A percentile compares a stretch with the other conserved stretches of the same genome.
These are phyloP conservation scores for Flaveria floridana DNA, from an alignment of 140 eudicot species.

Conservation along the genomic window DNA sequence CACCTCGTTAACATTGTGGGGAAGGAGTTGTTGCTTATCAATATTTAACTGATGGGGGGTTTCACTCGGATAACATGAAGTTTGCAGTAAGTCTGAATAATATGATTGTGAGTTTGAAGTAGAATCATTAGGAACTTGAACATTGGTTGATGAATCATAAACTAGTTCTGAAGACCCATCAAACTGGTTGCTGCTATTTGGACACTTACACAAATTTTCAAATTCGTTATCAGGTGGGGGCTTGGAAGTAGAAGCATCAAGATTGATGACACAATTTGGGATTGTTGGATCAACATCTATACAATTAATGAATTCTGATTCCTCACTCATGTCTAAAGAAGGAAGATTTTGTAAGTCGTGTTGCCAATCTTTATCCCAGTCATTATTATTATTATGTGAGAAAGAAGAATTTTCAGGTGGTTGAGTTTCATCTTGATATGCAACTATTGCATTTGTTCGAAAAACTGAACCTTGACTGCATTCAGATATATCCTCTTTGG, in stretches of 20 bases:
- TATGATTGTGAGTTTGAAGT: slow-evolving; percentile 41
- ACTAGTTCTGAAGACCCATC: slow-evolving; percentile 40
- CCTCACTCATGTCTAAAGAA: slow-evolving; percentile 50
- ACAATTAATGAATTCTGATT: slow-evolving; percentile 48
- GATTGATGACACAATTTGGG: slow-evolving; percentile 29
- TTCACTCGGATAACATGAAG: slow-evolving; percentile 41
- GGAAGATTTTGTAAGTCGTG: slow-evolving; percentile 47
- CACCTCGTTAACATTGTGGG: slow-evolving; percentile 34
- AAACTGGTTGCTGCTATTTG: slow-evolving; percentile 28
- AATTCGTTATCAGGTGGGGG: slow-evolving; percentile 27
- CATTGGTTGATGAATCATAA: slow-evolving; percentile 43
- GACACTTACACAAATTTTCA: slow-evolving; percentile 36
- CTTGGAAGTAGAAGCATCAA: slow-evolving; percentile 35
- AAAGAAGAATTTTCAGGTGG: slow-evolving; percentile 35
- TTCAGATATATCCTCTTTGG: slow-evolving; percentile 68
- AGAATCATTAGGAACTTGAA: slow-evolving; percentile 35
- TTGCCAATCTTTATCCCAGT: slow-evolving; percentile 46
- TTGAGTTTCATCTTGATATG: slow-evolving; percentile 40
- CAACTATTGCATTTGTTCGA: slow-evolving; percentile 44
- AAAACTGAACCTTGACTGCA: slow-evolving; percentile 71
- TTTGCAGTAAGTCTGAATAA: slow-evolving; percentile 48
- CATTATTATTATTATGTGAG: slow-evolving; percentile 48
- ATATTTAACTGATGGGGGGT: slow-evolving; percentile 41
- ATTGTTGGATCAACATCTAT: slow-evolving; percentile 29
- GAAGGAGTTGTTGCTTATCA: slow-evolving; percentile 8